phyloP scores from a whole-genome alignment of 495 filamentous ascomycete genomes.

The Trichoderma reesei region DNA sequence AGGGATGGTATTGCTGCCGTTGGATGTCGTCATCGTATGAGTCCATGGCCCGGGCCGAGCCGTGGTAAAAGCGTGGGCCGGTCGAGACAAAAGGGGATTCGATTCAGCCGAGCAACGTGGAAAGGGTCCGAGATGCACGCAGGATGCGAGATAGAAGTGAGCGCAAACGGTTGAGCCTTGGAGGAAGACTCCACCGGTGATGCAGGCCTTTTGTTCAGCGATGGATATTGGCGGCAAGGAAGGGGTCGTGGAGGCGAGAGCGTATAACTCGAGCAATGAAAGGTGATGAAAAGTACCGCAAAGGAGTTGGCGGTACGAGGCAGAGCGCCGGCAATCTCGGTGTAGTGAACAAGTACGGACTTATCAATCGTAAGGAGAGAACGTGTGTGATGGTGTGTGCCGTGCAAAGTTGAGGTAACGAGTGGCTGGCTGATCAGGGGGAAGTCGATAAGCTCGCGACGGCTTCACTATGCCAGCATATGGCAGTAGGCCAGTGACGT shows the following conservation, averaged over 20 bases:
- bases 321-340: no score
- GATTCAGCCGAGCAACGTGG: neutral
- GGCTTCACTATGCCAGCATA: neutral
- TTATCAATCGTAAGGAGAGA: no score
- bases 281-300: no score
- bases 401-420: no score
- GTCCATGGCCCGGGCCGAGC: neutral
- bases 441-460: neutral
- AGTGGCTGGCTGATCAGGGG: neutral
- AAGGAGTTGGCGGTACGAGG: neutral
- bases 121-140: neutral
- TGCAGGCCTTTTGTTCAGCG: neutral
- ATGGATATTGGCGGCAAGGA: neutral
- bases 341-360: no score
- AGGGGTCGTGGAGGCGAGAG: neutral
- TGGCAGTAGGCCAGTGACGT: neutral
- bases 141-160: neutral
- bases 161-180: neutral
- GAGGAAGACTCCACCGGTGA: neutral
- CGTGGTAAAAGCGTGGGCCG: neutral
- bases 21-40: conserved; percentile 1
- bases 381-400: no score
- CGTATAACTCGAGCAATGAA: neutral
- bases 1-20: conserved; percentile 4
- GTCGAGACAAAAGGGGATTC: neutral